Evolutionary conservation across 1,139 yeast species (phyloP), one percentile per base, ranked within the genome.

Genomic region (Nadsonia commutata): DNA sequence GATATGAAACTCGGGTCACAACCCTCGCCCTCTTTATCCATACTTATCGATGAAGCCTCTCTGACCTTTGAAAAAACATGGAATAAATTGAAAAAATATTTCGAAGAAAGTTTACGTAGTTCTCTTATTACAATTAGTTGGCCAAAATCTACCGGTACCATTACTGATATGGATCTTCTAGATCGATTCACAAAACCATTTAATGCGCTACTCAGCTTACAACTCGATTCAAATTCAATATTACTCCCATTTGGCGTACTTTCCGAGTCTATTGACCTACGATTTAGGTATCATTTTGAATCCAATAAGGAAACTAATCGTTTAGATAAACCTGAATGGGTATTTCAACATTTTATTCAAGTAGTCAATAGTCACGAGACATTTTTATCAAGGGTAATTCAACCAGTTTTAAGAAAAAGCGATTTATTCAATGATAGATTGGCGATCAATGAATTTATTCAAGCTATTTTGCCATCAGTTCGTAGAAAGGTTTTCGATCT

Each of bases 271-370:
- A 71, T 83, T 45, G 66, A 66, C 20, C 58, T 73, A 13, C 71
- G 90, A 46, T 83, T 86, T 56, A 68, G 72, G 39, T 88, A 71
- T 60, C 95, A 88, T 60, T 88, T 88, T 59, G 76, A 75, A 46
- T 55, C 64, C 1, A 66, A 68, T 19, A 67, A 66, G 40, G 79
- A 77, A 18, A 81, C 94, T 0, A 81, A 80, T 52, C 70, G 78
- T 46, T 59, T 78, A 33, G 80, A 82, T 45, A 79, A 78, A 53
- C 94, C 94, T 0, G 94, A 84, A 57, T 79, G 88, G 80, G 75
- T 80, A n/a, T 69, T 80, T 47, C 66, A 65, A 23, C 83, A 72
- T 52, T 58, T 75, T 18, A 68, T 71, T 46, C 68, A 70, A 17
- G 72, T 76, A 45, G 51, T 82, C 18, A 64, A 65, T 16, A 68